A percentile compares a stretch with the other conserved stretches of the same genome.
These are phyloP conservation scores for Amphibolis antarctica DNA, from an alignment of 106 monocot genomes.

Conservation along the genomic window DNA sequence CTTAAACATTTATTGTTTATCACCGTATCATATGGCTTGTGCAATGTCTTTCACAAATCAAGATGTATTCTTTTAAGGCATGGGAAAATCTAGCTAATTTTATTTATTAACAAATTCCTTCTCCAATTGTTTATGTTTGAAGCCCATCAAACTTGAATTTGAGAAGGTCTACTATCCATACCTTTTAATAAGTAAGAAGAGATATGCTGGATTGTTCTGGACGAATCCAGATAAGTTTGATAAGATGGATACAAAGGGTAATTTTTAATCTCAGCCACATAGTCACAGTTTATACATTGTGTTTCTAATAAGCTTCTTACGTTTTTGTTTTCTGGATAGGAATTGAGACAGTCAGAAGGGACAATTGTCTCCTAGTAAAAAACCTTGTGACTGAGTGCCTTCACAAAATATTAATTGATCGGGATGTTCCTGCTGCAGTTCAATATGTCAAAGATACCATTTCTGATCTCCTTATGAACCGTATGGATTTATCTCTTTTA, in stretches of 20 bases:
- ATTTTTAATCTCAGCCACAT: background rate
- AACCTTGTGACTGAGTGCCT: constrained; percentile 96
- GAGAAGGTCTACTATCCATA: constrained; percentile 98
- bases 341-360: constrained; percentile 98
- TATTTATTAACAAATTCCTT: background rate
- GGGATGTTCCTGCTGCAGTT: constrained; percentile 81
- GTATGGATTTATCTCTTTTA: constrained; percentile 90
- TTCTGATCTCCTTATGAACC: constrained; percentile 96
- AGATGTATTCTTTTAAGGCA: background rate
- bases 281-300: background rate
- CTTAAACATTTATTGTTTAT: too few relatives aligned
- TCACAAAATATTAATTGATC: constrained; percentile 84
- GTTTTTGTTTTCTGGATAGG: constrained; percentile 31
- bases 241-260: constrained; percentile 99
- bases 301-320: background rate
- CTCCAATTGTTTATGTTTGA: constrained; percentile 16
- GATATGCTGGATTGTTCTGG: constrained; percentile 98
- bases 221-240: constrained; percentile 88
- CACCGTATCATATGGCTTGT: too few relatives aligned
- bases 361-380: constrained; percentile 93
- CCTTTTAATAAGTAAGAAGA: constrained; percentile 95
- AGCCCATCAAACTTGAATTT: constrained; percentile 98
- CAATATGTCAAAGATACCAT: constrained; percentile 91
- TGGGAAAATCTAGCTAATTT: background rate
- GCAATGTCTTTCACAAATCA: too few relatives aligned